These are phyloP conservation scores for Blastomyces parvus DNA, from an alignment of 2,329 filamentous ascomycete genomes.

Conservation along the genomic window DNA sequence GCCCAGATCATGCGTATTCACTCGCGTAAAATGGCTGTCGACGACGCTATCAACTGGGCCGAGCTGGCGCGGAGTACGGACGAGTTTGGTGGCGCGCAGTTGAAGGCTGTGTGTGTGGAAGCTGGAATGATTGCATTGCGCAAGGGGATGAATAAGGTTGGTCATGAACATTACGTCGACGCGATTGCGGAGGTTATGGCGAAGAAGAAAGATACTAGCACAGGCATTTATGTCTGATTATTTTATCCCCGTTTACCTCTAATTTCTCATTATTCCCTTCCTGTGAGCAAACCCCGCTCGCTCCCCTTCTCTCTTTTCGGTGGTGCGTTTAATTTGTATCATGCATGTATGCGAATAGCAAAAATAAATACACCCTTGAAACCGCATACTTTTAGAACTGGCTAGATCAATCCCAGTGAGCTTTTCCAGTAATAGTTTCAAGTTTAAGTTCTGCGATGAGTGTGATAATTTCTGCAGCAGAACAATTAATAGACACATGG, in stretches of 20 bases:
- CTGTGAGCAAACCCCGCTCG: constrained; percentile 1
- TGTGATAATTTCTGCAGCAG: neutral
- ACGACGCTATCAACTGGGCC: constrained; percentile 86
- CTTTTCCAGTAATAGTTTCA: neutral
- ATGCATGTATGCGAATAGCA: constrained; percentile 16
- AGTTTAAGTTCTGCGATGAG: neutral
- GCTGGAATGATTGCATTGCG: constrained; percentile 97
- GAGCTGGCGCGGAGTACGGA: constrained; percentile 94
- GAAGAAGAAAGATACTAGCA: constrained; percentile 76
- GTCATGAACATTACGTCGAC: constrained; percentile 97
- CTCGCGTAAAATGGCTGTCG: constrained; percentile 95
- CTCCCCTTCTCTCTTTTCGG: constrained; percentile 6
- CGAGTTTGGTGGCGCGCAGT: constrained; percentile 93
- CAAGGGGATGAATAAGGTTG: constrained; percentile 90
- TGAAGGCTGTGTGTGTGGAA: constrained; percentile 98
- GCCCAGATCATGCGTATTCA: constrained; percentile 97
- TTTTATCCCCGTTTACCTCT: constrained; percentile 3
- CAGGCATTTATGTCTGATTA: constrained; percentile 36
- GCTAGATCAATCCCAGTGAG: neutral
- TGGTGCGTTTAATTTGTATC: constrained; percentile 13
- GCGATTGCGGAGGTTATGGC: constrained; percentile 83
- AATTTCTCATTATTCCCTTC: neutral
- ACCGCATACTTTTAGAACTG: neutral
- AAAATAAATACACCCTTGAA: constrained; percentile 12
- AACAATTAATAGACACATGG: neutral